A percentile compares a stretch with the other conserved stretches of the same genome.
phyloP scores from a whole-genome alignment of 2,329 filamentous ascomycete species.

The Talaromyces sp. region DNA sequence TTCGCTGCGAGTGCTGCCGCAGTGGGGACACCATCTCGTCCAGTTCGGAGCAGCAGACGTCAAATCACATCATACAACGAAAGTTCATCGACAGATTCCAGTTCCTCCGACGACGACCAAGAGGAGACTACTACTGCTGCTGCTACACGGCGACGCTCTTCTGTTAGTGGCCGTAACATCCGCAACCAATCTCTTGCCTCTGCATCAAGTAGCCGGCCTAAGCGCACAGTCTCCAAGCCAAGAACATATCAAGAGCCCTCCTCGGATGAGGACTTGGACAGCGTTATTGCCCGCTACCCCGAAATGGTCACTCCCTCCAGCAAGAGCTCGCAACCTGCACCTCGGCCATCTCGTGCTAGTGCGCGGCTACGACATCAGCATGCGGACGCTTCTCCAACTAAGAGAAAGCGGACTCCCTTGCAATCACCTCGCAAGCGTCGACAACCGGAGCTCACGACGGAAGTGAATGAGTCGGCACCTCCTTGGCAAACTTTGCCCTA shows the following conservation, averaged over 20 bases:
- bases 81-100: slow-evolving; percentile 20
- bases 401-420: slow-evolving; percentile 17
- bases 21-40: slow-evolving; percentile 24
- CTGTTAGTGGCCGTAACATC: slow-evolving; percentile 12
- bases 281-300: slow-evolving; percentile 15
- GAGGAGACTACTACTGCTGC: slow-evolving; percentile 5
- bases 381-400: slow-evolving; percentile 14
- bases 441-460: slow-evolving; percentile 10
- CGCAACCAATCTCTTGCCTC: background rate
- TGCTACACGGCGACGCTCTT: slow-evolving; percentile 1
- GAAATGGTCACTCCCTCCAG: slow-evolving; percentile 12
- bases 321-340: slow-evolving; percentile 1
- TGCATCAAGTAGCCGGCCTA: slow-evolving; percentile 25
- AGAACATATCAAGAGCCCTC: slow-evolving; percentile 33
- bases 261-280: slow-evolving; percentile 25
- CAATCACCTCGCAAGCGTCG: slow-evolving; percentile 16
- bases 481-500: slow-evolving; percentile 62
- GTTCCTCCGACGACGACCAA: slow-evolving; percentile 24
- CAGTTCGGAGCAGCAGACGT: slow-evolving; percentile 32
- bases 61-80: slow-evolving; percentile 36
- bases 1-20: slow-evolving; percentile 19
- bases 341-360: slow-evolving; percentile 2
- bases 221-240: slow-evolving; percentile 23
- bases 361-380: slow-evolving; percentile 7
- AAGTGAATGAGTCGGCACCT: slow-evolving; percentile 39